A percentile compares a stretch with the other conserved stretches of the same genome.
Evolutionary conservation across 2,329 filamentous ascomycete genomes (phyloP).

Genomic region (Talaromyces sp.): DNA sequence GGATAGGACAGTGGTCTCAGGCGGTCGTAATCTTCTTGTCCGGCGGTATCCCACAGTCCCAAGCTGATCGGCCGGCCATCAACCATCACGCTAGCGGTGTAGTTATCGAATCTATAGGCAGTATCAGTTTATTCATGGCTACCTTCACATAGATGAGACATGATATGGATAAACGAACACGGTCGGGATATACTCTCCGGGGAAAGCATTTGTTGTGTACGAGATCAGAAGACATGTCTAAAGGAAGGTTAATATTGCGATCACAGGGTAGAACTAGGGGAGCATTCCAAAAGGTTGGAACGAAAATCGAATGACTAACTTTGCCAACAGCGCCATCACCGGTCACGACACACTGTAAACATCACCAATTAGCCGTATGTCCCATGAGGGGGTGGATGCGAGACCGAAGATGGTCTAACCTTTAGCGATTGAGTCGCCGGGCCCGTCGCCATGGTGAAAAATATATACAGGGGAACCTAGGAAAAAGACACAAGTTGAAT

Average conservation of each 20-base stretch:
- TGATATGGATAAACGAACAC: slow-evolving; percentile 55
- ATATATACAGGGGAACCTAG: slow-evolving; percentile 16
- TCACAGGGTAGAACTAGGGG: neutral
- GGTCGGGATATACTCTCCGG: slow-evolving; percentile 99
- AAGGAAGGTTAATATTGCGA: slow-evolving; percentile 5
- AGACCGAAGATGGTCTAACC: slow-evolving; percentile 55
- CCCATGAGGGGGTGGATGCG: neutral
- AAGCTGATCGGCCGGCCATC: slow-evolving; percentile 97
- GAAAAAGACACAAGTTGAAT: slow-evolving; percentile 9
- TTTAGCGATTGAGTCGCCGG: slow-evolving; percentile 89
- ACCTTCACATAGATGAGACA: neutral
- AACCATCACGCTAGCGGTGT: slow-evolving; percentile 98
- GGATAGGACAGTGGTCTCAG: slow-evolving; percentile 94
- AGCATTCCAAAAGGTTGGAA: neutral
- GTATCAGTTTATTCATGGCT: slow-evolving; percentile 7
- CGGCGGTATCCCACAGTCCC: slow-evolving; percentile 97
- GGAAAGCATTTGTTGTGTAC: slow-evolving; percentile 98
- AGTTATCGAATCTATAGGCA: slow-evolving; percentile 84
- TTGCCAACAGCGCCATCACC: slow-evolving; percentile 99
- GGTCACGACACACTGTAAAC: slow-evolving; percentile 86
- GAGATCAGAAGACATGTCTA: slow-evolving; percentile 99
- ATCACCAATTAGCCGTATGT: slow-evolving; percentile 43
- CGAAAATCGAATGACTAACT: slow-evolving; percentile 57
- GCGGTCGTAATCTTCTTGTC: slow-evolving; percentile 97
- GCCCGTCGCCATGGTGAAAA: slow-evolving; percentile 66